A percentile compares a stretch with the other conserved stretches of the same genome.
phyloP scores from a whole-genome alignment of 2,329 filamentous ascomycete species.

The Bipolaris gigantea region DNA sequence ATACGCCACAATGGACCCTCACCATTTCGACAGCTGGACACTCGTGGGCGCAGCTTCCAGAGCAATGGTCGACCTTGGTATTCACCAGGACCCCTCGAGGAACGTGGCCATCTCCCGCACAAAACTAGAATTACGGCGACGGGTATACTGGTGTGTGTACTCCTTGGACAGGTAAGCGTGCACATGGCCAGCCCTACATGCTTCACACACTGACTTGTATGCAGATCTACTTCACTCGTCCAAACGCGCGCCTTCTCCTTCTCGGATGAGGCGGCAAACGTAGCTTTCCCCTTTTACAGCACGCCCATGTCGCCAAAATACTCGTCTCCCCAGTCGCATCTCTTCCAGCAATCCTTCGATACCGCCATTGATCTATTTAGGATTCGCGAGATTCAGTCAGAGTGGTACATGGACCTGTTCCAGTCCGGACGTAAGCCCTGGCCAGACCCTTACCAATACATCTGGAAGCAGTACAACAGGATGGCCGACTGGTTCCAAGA shows the following conservation, averaged over 20 bases:
- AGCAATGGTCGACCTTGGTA: constrained; percentile 83
- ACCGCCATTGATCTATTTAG: constrained; percentile 78
- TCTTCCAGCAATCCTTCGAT: constrained; percentile 62
- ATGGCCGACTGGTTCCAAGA: constrained; percentile 81
- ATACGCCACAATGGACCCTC: constrained; percentile 86
- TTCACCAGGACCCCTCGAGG: constrained; percentile 85
- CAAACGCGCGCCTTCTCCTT: constrained; percentile 89
- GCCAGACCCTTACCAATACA: constrained; percentile 68
- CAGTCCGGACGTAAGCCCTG: constrained; percentile 73
- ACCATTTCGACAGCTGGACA: constrained; percentile 93
- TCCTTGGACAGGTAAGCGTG: constrained; percentile 72
- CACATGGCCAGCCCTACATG: neutral
- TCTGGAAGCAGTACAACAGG: constrained; percentile 74
- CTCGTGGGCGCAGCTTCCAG: constrained; percentile 87
- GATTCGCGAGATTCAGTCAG: constrained; percentile 81
- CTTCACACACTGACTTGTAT: neutral
- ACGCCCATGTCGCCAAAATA: constrained; percentile 44
- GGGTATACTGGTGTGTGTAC: constrained; percentile 89
- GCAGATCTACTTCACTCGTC: constrained; percentile 82
- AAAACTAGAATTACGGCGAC: constrained; percentile 74
- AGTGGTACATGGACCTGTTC: constrained; percentile 87
- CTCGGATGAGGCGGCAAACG: constrained; percentile 82
- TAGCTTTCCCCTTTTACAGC: constrained; percentile 67
- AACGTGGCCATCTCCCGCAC: constrained; percentile 68
- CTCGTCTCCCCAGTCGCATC: constrained; percentile 53